phyloP scores from a whole-genome alignment of 768 basidiomycete species.

The Russula earlei region DNA sequence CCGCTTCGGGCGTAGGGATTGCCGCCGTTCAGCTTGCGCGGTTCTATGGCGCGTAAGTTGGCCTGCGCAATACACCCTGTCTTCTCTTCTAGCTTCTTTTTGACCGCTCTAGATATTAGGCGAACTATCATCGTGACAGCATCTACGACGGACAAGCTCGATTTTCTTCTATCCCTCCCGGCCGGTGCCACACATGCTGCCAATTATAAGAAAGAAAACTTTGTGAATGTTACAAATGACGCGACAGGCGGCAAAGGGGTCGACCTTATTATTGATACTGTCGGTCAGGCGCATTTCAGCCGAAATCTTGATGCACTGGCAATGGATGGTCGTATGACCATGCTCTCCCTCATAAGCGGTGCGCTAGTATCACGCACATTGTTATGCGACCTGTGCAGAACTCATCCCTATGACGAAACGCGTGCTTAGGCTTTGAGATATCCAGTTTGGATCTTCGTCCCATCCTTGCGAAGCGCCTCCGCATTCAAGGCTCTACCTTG shows the following conservation, averaged over 20 bases:
- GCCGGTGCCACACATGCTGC: slow-evolving; percentile 65
- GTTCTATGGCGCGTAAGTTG: slow-evolving; percentile 57
- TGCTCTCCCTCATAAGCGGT: slow-evolving; percentile 63
- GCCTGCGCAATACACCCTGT: neutral
- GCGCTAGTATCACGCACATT: slow-evolving; percentile 10
- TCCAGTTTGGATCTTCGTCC: slow-evolving; percentile 47
- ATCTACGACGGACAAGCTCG: slow-evolving; percentile 42
- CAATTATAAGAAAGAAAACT: slow-evolving; percentile 82
- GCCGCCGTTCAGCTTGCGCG: slow-evolving; percentile 85
- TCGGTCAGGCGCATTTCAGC: slow-evolving; percentile 64
- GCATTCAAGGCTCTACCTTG: slow-evolving; percentile 82
- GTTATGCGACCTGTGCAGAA: slow-evolving; percentile 8
- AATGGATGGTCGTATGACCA: slow-evolving; percentile 64
- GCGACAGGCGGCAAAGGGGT: slow-evolving; percentile 63
- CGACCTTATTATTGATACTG: slow-evolving; percentile 79
- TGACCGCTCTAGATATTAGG: slow-evolving; percentile 28
- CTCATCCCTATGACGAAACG: slow-evolving; percentile 15
- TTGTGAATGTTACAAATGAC: slow-evolving; percentile 61
- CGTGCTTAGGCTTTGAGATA: slow-evolving; percentile 40
- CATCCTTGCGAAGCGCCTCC: slow-evolving; percentile 76
- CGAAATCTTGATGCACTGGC: slow-evolving; percentile 65
- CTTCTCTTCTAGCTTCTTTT: neutral
- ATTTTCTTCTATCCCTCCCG: slow-evolving; percentile 58
- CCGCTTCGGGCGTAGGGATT: slow-evolving; percentile 82
- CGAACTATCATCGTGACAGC: slow-evolving; percentile 65